A percentile compares a stretch with the other conserved stretches of the same genome.
Evolutionary conservation across 768 basidiomycete genomes (phyloP).

Genomic region (Mycena haematopus): DNA sequence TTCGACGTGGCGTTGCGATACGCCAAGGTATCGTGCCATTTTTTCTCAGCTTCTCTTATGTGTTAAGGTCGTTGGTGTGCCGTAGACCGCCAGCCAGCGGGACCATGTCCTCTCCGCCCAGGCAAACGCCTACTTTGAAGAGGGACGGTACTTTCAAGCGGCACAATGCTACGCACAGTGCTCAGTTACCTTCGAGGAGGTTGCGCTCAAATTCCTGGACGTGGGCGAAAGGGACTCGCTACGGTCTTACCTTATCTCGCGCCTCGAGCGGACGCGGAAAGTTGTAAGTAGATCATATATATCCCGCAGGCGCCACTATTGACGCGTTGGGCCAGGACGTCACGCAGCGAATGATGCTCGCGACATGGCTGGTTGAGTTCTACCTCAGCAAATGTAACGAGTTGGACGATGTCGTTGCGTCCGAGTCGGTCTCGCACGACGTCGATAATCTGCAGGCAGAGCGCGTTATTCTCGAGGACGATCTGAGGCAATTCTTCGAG

Average conservation of each 20-base stretch:
- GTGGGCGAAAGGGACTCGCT: conserved; percentile 89
- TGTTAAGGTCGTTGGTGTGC: conserved; percentile 9
- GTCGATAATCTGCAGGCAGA: conserved; percentile 86
- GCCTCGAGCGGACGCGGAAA: conserved; percentile 85
- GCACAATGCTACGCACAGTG: conserved; percentile 93
- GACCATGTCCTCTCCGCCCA: conserved; percentile 85
- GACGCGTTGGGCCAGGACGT: conserved; percentile 61
- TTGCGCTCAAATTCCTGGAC: conserved; percentile 89
- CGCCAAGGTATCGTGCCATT: conserved; percentile 64
- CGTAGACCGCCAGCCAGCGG: conserved; percentile 84
- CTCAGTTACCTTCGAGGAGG: conserved; percentile 89
- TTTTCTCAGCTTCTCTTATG: neutral
- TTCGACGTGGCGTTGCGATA: conserved; percentile 83
- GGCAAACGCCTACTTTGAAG: conserved; percentile 79
- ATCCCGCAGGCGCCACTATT: neutral
- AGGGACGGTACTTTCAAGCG: conserved; percentile 86
- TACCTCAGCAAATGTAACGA: conserved; percentile 97
- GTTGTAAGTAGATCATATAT: conserved; percentile 57
- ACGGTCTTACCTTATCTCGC: conserved; percentile 86
- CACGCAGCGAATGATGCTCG: conserved; percentile 96
- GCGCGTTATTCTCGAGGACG: conserved; percentile 85
- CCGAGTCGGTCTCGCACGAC: conserved; percentile 81
- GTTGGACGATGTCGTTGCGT: conserved; percentile 91
- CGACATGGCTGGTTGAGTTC: conserved; percentile 98
- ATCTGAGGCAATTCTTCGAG: conserved; percentile 89